Evolutionary conservation across 345 rosid genomes (phyloP).

Genomic region (Aquilaria malaccensis): DNA sequence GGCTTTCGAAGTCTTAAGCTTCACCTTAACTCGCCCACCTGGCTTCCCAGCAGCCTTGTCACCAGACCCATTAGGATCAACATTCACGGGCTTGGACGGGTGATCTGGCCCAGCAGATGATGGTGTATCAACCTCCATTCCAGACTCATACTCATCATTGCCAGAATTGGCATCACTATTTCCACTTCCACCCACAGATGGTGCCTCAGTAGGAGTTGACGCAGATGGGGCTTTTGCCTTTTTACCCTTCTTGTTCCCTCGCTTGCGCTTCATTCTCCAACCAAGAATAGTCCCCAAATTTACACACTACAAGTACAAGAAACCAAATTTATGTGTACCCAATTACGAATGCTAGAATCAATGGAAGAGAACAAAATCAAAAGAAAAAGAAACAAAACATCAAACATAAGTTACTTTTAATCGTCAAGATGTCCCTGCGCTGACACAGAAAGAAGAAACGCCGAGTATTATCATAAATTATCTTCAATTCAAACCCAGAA

Average conservation of each 20-base stretch:
- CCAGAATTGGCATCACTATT: slow-evolving; percentile 36
- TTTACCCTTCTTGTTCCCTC: slow-evolving; percentile 60
- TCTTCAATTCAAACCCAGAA: too few species aligned
- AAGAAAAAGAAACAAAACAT: not conserved
- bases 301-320: slow-evolving; percentile 2
- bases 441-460: too few species aligned
- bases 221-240: slow-evolving; percentile 25
- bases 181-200: slow-evolving; percentile 18
- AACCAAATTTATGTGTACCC: not conserved
- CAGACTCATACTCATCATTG: slow-evolving; percentile 41
- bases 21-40: slow-evolving; percentile 68
- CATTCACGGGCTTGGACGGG: slow-evolving; percentile 38
- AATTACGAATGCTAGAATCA: not conserved
- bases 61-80: slow-evolving; percentile 46
- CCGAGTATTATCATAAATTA: too few species aligned
- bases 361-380: too few species aligned
- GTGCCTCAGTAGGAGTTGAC: slow-evolving; percentile 15
- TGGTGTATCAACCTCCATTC: slow-evolving; percentile 65
- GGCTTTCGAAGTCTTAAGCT: slow-evolving; percentile 59
- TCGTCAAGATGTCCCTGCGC: too few species aligned
- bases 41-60: slow-evolving; percentile 41
- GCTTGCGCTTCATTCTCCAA: slow-evolving; percentile 56
- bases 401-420: not conserved
- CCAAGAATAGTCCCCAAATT: slow-evolving; percentile 6
- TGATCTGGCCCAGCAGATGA: slow-evolving; percentile 60